phyloP scores from a whole-genome alignment of 192 early-diverging fungal species.

The Coemansia sp. region DNA sequence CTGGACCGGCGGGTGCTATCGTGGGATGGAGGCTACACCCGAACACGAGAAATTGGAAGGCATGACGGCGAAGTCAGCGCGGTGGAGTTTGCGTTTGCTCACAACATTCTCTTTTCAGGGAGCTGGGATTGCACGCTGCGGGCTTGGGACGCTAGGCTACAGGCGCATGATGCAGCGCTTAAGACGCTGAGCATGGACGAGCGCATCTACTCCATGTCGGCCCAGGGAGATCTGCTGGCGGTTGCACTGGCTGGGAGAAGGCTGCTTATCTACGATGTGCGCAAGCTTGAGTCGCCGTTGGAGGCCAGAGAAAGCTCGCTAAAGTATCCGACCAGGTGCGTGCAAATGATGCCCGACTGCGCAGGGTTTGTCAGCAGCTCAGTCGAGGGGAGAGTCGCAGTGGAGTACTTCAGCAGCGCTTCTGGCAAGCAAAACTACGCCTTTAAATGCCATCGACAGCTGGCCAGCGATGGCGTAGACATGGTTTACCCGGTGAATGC shows the following conservation, averaged over 20 bases:
- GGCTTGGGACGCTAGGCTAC: slow-evolving; percentile 50
- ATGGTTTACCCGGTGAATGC: slow-evolving; percentile 92
- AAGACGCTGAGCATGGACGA: slow-evolving; percentile 36
- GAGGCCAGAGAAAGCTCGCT: slow-evolving; percentile 74
- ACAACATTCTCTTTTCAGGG: slow-evolving; percentile 72
- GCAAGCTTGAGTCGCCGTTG: slow-evolving; percentile 72
- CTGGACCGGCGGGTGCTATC: slow-evolving; percentile 65
- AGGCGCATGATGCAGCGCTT: slow-evolving; percentile 36
- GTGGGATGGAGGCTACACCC: slow-evolving; percentile 66
- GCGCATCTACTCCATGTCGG: slow-evolving; percentile 86
- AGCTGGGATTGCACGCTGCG: slow-evolving; percentile 90
- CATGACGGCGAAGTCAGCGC: slow-evolving; percentile 79
- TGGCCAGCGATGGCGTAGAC: slow-evolving; percentile 68
- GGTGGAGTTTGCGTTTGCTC: slow-evolving; percentile 59
- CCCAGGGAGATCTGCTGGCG: slow-evolving; percentile 66
- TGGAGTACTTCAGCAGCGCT: slow-evolving; percentile 86
- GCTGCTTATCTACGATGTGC: slow-evolving; percentile 81
- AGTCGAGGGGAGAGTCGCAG: slow-evolving; percentile 91
- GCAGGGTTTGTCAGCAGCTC: slow-evolving; percentile 87
- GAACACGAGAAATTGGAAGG: slow-evolving; percentile 61
- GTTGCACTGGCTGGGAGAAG: slow-evolving; percentile 80
- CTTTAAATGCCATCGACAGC: slow-evolving; percentile 94
- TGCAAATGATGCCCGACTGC: slow-evolving; percentile 84
- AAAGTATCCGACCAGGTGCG: slow-evolving; percentile 85
- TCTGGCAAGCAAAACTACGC: slow-evolving; percentile 78